Base-by-base conservation (phyloP, 73 alveolate genomes). In the Halteria grandinella region DNA sequence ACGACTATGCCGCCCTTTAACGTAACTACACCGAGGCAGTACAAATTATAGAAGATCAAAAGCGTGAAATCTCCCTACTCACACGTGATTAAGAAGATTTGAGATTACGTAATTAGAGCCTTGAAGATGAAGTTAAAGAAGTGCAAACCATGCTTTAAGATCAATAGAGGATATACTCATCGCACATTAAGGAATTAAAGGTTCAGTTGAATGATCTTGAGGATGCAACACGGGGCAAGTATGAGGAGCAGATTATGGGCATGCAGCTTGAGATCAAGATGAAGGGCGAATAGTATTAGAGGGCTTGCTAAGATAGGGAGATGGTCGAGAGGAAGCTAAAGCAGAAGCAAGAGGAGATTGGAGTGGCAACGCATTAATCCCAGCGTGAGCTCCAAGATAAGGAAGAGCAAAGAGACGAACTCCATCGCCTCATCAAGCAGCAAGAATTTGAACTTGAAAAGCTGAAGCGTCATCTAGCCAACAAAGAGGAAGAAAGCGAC, bases 61-160 rank as follows among this genome's bases (percentile, higher is more conserved):
- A 62, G 63, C 10, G 44, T 5, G 78, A 62, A 40, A n/a, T 62
- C 29, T 25, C 36, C 12, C 44, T 40, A 62, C 49, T 52, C 25
- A 15, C 25, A 34, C 5, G 45, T 15, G 78, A 62, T 12, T 17
- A 40, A 3, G 78, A 62, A 29, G 57, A 62, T 20, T n/a, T 39
- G 23, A 39, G 60, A 32, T 23, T 28, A 2, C 12, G 62, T 15
- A 62, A 62, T 25, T 23, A 48, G 18, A 20, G 43, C 8, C 60
- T 62, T 23, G 57, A 62, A 25, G 78, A 62, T 62, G 78, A 62
- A 62, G 57, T 62, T 10, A 41, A 36, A 18, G 62, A 62, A 29
- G 28, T 62, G 8, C 24, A 62, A 41, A 49, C 49, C 4, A 62
- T 62, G 78, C 78, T 62, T 10, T 41, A 36, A 62, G 62, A 62